These are phyloP conservation scores for Zopfia rhizophila DNA, from an alignment of 2,329 filamentous ascomycete species.

Conservation along the genomic window DNA sequence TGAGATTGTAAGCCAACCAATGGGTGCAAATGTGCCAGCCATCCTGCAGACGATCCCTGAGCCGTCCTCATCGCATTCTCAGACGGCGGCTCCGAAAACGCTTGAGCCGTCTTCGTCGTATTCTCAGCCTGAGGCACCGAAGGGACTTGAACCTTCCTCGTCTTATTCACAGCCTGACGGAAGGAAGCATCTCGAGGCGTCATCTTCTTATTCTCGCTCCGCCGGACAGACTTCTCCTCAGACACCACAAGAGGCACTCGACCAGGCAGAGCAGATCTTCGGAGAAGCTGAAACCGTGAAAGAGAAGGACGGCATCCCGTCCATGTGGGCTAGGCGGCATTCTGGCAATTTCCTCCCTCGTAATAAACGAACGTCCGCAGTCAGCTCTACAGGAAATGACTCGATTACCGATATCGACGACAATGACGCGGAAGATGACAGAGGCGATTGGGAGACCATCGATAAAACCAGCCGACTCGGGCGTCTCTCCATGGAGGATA, in stretches of 20 bases:
- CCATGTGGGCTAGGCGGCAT: conserved; percentile 43
- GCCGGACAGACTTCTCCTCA: conserved; percentile 13
- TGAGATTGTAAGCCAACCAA: neutral
- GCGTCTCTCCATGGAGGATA: conserved; percentile 34
- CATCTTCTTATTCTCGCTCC: neutral
- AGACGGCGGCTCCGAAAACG: conserved; percentile 16
- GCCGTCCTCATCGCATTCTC: conserved; percentile 38
- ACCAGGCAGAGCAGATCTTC: conserved; percentile 45
- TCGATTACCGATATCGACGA: conserved; percentile 11
- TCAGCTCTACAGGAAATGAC: conserved; percentile 13
- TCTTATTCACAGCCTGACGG: neutral
- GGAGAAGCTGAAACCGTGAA: conserved; percentile 10
- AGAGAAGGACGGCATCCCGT: conserved; percentile 34
- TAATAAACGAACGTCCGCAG: conserved; percentile 8
- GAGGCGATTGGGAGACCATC: conserved; percentile 50
- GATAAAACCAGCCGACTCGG: conserved; percentile 29
- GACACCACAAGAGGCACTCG: conserved; percentile 39
- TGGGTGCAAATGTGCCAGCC: neutral
- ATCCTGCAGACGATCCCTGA: conserved; percentile 18
- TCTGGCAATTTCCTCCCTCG: conserved; percentile 39
- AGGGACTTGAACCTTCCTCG: neutral
- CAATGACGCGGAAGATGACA: conserved; percentile 25
- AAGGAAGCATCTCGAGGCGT: neutral
- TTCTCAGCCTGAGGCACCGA: conserved; percentile 28
- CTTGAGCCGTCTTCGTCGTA: conserved; percentile 41